These are phyloP conservation scores for Lodderomyces margitis DNA, from an alignment of 1,139 yeast species.

Conservation along the genomic window DNA sequence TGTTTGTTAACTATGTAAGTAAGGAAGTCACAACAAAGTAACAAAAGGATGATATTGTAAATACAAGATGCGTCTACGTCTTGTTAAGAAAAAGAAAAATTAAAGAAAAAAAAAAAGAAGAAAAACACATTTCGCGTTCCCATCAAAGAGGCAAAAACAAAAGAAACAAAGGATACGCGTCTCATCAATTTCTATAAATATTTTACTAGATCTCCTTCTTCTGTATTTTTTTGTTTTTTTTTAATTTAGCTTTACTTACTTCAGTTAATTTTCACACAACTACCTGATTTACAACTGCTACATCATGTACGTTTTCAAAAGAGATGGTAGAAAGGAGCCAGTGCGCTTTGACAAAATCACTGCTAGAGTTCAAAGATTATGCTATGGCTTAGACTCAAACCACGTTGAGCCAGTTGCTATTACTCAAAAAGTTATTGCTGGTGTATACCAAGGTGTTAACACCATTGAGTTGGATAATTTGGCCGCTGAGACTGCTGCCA, in stretches of 20 bases:
- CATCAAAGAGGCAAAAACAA: no score
- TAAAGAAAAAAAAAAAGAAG: no score
- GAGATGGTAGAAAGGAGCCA: conserved; percentile 83
- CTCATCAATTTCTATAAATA: no score
- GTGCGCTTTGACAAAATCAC: conserved; percentile 72
- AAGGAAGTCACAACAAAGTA: no score
- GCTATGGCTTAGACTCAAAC: conserved; percentile 79
- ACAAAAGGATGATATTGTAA: no score
- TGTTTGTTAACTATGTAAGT: no score
- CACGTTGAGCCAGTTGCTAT: conserved; percentile 88
- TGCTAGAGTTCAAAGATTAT: conserved; percentile 51
- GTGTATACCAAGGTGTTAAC: conserved; percentile 94
- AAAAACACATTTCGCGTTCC: no score
- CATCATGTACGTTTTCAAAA: conserved; percentile 51
- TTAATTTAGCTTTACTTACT: neutral
- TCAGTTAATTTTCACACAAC: neutral
- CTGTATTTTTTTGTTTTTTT: neutral
- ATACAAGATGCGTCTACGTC: no score
- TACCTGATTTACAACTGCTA: neutral
- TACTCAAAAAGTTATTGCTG: conserved; percentile 85
- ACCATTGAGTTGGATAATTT: conserved; percentile 89
- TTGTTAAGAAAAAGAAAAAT: no score
- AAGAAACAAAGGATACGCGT: no score
- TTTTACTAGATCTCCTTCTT: neutral
- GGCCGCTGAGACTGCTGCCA: conserved; percentile 97